These are phyloP conservation scores for Bruguiera gymnorhiza DNA, from an alignment of 345 rosid species.

Conservation along the genomic window DNA sequence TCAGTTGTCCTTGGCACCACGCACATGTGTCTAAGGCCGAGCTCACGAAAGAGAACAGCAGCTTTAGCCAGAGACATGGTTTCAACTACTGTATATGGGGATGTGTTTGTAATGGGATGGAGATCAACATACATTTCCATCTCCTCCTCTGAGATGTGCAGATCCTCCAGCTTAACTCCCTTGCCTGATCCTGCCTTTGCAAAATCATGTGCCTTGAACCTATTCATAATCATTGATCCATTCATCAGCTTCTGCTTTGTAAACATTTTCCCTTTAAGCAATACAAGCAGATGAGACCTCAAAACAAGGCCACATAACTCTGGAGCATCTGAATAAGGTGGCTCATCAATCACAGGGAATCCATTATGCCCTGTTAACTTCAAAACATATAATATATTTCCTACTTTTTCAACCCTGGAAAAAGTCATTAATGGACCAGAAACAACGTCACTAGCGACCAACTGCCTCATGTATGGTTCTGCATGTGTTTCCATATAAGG, in stretches of 20 bases:
- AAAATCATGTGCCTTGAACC: constrained; percentile 68
- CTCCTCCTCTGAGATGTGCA: constrained; percentile 59
- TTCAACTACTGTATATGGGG: constrained; percentile 86
- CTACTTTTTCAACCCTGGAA: constrained; percentile 69
- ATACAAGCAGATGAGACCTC: constrained; percentile 82
- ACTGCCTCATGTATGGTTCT: constrained; percentile 80
- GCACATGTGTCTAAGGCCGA: constrained; percentile 81
- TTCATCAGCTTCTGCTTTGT: constrained; percentile 39
- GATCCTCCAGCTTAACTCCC: constrained; percentile 72
- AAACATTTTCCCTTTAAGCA: constrained; percentile 71
- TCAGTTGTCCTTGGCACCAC: constrained; percentile 85
- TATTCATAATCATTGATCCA: constrained; percentile 43
- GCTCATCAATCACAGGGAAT: constrained; percentile 87
- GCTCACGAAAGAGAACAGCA: constrained; percentile 74
- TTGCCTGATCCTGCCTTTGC: constrained; percentile 82
- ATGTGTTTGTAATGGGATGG: constrained; percentile 74
- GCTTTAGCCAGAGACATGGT: constrained; percentile 83
- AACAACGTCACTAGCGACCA: constrained; percentile 71
- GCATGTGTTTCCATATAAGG: constrained; percentile 92
- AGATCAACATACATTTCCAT: constrained; percentile 95
- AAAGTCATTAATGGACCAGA: constrained; percentile 63
- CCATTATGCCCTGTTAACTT: constrained; percentile 67
- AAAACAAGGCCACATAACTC: constrained; percentile 83
- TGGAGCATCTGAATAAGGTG: constrained; percentile 61
- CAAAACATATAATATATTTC: constrained; percentile 51